Percentiles rank a stretch among this genome's conserved stretches.
Evolutionary conservation across 2,329 filamentous ascomycete genomes (phyloP).

Genomic region (Penicillium brevicompactum): DNA sequence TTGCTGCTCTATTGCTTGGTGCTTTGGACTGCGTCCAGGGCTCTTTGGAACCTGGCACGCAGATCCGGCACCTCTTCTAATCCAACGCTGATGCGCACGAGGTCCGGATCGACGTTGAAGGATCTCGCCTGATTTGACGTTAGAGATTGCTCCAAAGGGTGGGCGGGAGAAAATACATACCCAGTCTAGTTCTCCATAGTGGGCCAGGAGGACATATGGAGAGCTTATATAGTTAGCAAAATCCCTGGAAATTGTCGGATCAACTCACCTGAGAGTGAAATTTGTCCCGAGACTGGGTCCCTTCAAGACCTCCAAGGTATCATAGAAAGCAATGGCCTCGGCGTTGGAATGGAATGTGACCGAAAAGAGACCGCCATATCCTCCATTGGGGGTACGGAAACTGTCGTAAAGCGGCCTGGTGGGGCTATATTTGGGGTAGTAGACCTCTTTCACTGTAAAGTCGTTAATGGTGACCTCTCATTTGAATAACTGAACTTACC

Average conservation of each 20-base stretch:
- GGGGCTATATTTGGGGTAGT: constrained; percentile 81
- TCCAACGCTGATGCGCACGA: constrained; percentile 87
- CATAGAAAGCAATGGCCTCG: constrained; percentile 80
- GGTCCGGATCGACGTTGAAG: constrained; percentile 76
- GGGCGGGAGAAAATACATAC: constrained; percentile 42
- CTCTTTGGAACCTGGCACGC: constrained; percentile 63
- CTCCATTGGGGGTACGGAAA: constrained; percentile 71
- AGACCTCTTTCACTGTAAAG: constrained; percentile 71
- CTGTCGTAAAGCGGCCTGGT: constrained; percentile 75
- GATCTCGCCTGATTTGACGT: constrained; percentile 59
- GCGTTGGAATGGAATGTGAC: constrained; percentile 72
- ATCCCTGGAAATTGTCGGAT: background rate
- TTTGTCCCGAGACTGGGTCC: constrained; percentile 95
- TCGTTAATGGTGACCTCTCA: constrained; percentile 10
- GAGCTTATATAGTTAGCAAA: constrained; percentile 55
- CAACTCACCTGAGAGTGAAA: constrained; percentile 72
- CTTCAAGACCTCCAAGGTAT: constrained; percentile 83
- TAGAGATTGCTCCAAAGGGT: constrained; percentile 9
- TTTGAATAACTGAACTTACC: constrained; percentile 36
- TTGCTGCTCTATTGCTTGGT: constrained; percentile 11
- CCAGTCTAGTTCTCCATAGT: constrained; percentile 93
- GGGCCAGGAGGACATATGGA: constrained; percentile 88
- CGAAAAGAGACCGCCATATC: constrained; percentile 88
- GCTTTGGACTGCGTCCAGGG: constrained; percentile 62
- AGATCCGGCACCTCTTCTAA: constrained; percentile 76